A percentile compares a stretch with the other conserved stretches of the same genome.
Conservation (phyloP, 2,329 filamentous ascomycete species). For the Rutstroemia sp. region DNA sequence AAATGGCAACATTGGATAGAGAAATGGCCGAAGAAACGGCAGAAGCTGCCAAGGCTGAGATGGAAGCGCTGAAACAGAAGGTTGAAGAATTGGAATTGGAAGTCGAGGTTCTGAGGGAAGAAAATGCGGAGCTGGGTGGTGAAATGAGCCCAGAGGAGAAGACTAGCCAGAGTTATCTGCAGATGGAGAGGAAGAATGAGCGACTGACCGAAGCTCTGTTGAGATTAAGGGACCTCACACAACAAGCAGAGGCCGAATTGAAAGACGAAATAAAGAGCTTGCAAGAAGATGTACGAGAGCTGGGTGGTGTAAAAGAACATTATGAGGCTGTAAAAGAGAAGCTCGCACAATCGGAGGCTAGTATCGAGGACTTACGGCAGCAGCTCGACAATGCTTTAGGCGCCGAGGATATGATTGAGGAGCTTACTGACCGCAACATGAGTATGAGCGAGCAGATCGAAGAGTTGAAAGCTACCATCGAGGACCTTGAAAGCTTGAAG, state of each 20-base stretch:
- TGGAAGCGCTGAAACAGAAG: conserved; percentile 68
- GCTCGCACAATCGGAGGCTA: conserved; percentile 62
- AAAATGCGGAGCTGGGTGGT: conserved; percentile 75
- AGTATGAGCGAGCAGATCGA: conserved; percentile 75
- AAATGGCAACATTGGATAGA: conserved; percentile 80
- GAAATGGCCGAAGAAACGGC: conserved; percentile 95
- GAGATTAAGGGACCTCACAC: conserved; percentile 76
- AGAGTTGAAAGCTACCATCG: conserved; percentile 72
- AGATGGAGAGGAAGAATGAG: conserved; percentile 87
- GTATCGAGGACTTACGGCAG: conserved; percentile 78
- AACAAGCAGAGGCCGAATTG: conserved; percentile 75
- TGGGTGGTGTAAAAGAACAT: conserved; percentile 58
- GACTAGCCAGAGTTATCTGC: conserved; percentile 79
- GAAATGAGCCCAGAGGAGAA: conserved; percentile 86
- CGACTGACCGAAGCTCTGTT: conserved; percentile 79
- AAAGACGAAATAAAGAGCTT: conserved; percentile 66
- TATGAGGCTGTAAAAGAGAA: conserved; percentile 65
- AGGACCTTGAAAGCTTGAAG: conserved; percentile 81
- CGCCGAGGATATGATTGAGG: conserved; percentile 90
- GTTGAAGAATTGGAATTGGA: conserved; percentile 83
- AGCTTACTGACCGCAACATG: conserved; percentile 82
- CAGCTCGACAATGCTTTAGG: conserved; percentile 85
- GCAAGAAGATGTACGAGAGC: conserved; percentile 66
- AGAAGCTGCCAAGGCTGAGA: conserved; percentile 72
- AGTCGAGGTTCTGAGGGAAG: conserved; percentile 76